Base-by-base conservation (phyloP, 148 eudicot species). In the Agrostemma githago region DNA sequence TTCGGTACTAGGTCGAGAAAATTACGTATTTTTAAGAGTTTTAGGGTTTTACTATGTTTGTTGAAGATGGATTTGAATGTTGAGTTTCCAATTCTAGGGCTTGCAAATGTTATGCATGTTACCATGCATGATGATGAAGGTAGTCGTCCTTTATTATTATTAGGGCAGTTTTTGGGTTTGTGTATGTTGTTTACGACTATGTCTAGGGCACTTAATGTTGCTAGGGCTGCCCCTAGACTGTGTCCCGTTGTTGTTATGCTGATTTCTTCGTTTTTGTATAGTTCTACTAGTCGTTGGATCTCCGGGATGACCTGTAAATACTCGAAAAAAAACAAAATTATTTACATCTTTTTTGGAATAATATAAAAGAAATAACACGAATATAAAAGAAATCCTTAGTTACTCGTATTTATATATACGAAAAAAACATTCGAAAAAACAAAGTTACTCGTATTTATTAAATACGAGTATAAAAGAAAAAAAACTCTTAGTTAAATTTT, bases 241-340 rank as follows among this genome's bases (percentile, higher is more conserved):
- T 90, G 95, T 1, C 92, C 95, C 0, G 87, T 78, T 61, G 81
- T 59, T 0, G 90, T 88, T 77, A 88, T 90, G 85, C 92, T 88
- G 8, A 81, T 72, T 39, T 88, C 90, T 76, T 90, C 88, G 20
- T 88, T 38, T 67, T 86, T 82, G 85, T 84, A 85, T 73, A 72
- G 62, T 58, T 85, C 87, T 0, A 90, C 84, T 15, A 86, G 58
- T 53, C 82, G 71, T 46, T 43, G 76, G 4, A 87, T 74, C 77
- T 87, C 88, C 4, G 21, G 68, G 9, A 85, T 62, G 48, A 85
- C 90, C 90, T 87, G 15, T 17, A 51, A 51, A 11, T 26, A 26
- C 1, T 26, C 34, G 34, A 1, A 26, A 26, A 26, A 26, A 26
- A 26, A 26, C n/a, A 26, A 26, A 26, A 1, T 26, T 26, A 26